Base-by-base conservation (phyloP, 176 grass and related monocot species). In the Triticum dicoccoides region DNA sequence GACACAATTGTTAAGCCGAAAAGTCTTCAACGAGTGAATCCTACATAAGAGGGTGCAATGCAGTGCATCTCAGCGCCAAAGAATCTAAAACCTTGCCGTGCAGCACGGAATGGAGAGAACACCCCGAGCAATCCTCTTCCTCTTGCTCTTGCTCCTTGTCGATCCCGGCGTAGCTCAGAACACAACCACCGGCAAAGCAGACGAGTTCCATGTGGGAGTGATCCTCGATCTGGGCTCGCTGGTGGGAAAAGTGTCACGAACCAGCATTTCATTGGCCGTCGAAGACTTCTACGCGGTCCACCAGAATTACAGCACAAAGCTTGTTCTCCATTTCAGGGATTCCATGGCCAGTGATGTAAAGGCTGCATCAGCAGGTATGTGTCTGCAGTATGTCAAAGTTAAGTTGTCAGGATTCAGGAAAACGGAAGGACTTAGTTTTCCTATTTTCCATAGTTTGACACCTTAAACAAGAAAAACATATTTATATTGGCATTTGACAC, bases 201-300 rank as follows among this genome's bases (percentile, higher is more conserved):
- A 20, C 0, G 35, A 88, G 37, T 85, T 93, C 88, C 85, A 93
- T 75, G 85, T 96, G 1, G 87, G 94, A 3, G 81, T 96, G 17
- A 88, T 96, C 51, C 92, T 90, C 2, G 74, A 96, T 69, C 37
- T 87, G 56, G 27, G 3, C 3, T 89, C 89, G 21, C 61, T 76
- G 41, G 71, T 82, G 12, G 94, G 94, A 3, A 91, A 86, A 68
- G 83, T 86, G 7, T 69, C 76, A 38, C 41, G 30, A 9, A 88
- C 91, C 79, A 91, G 87, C 38, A 41, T 91, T 34, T 81, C 77
- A 5, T 42, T 96, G 89, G 94, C 94, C 1, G 23, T 93, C 8
- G 42, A 91, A 24, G 94, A 96, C 32, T 96, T 96, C 83, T 93
- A 96, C 25, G 21, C 27, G 0, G 77, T 39, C 1, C 49, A 93